These are phyloP conservation scores for Diplodia intermedia DNA, from an alignment of 2,329 filamentous ascomycete genomes.

Conservation along the genomic window DNA sequence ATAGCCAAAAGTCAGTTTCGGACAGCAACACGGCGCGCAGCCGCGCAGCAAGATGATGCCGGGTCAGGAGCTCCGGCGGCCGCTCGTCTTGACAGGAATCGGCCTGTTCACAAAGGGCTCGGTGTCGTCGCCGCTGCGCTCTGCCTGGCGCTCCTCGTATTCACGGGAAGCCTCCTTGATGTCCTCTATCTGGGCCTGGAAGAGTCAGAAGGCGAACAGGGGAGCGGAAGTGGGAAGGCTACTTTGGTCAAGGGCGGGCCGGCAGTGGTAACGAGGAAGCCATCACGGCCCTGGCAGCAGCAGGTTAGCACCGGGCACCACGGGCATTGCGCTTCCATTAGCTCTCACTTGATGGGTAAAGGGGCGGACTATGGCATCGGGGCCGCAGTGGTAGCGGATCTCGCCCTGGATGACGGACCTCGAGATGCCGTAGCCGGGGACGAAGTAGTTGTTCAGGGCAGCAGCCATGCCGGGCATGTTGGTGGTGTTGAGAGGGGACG, in stretches of 20 bases:
- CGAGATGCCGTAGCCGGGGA: conserved; percentile 53
- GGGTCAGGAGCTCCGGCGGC: conserved; percentile 24
- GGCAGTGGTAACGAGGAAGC: conserved; percentile 51
- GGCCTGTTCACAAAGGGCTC: conserved; percentile 48
- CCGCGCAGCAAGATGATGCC: neutral
- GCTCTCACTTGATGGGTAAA: conserved; percentile 51
- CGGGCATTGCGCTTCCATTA: neutral
- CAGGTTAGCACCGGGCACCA: neutral
- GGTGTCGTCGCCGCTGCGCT: conserved; percentile 42
- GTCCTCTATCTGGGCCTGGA: conserved; percentile 52
- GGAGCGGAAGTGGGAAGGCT: conserved; percentile 19
- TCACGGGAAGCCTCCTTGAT: conserved; percentile 49
- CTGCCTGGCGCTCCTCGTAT: conserved; percentile 52
- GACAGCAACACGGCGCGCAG: neutral
- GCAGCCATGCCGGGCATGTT: conserved; percentile 35
- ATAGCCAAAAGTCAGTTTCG: conserved; percentile 12
- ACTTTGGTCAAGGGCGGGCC: conserved; percentile 53
- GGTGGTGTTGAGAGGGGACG: neutral
- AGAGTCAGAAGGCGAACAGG: neutral
- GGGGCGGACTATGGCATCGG: conserved; percentile 52
- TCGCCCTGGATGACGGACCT: conserved; percentile 53
- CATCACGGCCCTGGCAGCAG: conserved; percentile 48
- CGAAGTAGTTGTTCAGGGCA: conserved; percentile 50
- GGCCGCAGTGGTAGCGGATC: conserved; percentile 53
- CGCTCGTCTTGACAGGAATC: conserved; percentile 42